phyloP scores from a whole-genome alignment of 371 early-diverging fungal genomes.

The Syncephalastrum contaminatum region DNA sequence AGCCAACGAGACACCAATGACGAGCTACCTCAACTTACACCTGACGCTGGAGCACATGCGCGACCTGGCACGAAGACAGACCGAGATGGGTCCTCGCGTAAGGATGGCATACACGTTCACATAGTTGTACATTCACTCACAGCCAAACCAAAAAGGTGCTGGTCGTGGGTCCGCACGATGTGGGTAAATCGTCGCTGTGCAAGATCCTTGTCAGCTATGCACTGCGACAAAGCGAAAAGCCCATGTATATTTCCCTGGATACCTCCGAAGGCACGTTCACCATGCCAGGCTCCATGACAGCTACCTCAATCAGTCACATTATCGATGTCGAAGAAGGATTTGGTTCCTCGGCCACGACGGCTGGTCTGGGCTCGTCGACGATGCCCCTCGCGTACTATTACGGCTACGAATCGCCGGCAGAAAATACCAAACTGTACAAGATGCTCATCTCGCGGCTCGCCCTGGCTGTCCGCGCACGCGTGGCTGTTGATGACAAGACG shows the following conservation, averaged over 20 bases:
- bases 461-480: constrained; percentile 58
- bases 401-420: constrained; percentile 77
- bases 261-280: constrained; percentile 81
- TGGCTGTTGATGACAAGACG: constrained; percentile 66
- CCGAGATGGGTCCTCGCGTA: constrained; percentile 70
- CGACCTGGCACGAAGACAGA: constrained; percentile 48
- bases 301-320: constrained; percentile 69
- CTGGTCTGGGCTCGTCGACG: constrained; percentile 64
- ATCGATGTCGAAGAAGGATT: constrained; percentile 90
- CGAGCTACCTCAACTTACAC: constrained; percentile 84
- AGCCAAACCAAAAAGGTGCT: constrained; percentile 49
- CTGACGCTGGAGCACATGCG: constrained; percentile 82
- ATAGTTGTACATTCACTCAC: no score
- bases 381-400: constrained; percentile 89
- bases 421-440: constrained; percentile 79
- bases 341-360: constrained; percentile 72
- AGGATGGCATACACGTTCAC: constrained; percentile 6
- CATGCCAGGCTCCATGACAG: constrained; percentile 86
- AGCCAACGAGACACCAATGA: constrained; percentile 94
- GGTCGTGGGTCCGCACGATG: constrained; percentile 88
- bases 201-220: constrained; percentile 87
- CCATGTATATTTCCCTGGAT: constrained; percentile 86
- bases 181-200: constrained; percentile 87
- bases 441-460: constrained; percentile 64
- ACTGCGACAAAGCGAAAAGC: constrained; percentile 68